These are phyloP conservation scores for Chrysosporium keratinophilum DNA, from an alignment of 2,329 filamentous ascomycete species.

Conservation along the genomic window DNA sequence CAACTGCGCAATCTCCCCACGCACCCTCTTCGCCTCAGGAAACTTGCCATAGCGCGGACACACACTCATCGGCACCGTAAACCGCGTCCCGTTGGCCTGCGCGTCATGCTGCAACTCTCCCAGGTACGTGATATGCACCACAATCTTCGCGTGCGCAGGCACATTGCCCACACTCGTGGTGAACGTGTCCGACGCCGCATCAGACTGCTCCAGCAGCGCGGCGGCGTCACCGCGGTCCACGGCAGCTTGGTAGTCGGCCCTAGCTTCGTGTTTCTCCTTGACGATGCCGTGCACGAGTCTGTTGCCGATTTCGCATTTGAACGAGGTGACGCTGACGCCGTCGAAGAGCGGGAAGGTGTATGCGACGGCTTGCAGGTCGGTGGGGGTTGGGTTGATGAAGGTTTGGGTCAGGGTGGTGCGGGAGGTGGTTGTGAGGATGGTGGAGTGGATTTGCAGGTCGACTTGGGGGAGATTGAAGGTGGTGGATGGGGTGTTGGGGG, in stretches of 20 bases:
- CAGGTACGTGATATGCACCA: constrained; percentile 5
- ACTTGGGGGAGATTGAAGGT: constrained; percentile 48
- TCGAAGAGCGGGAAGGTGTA: constrained; percentile 66
- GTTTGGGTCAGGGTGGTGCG: constrained; percentile 42
- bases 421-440: constrained; percentile 45
- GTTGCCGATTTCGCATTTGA: constrained; percentile 53
- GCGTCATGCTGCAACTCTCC: constrained; percentile 25
- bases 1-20: not conserved
- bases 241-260: constrained; percentile 49
- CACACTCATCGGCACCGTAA: constrained; percentile 7
- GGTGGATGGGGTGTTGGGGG: not conserved
- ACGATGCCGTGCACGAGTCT: constrained; percentile 51
- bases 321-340: constrained; percentile 58
- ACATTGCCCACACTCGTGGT: constrained; percentile 59
- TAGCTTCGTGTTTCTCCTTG: constrained; percentile 55
- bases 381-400: constrained; percentile 48
- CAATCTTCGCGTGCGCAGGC: constrained; percentile 33
- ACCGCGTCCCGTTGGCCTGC: constrained; percentile 53
- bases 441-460: constrained; percentile 48
- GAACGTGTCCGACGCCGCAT: constrained; percentile 53
- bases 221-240: constrained; percentile 50
- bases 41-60: constrained; percentile 7
- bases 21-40: not conserved
- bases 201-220: constrained; percentile 54
- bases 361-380: constrained; percentile 44